Evolutionary conservation across 1,284 basidiomycete species (phyloP), one percentile per base, ranked within the genome.

Genomic region (Leccinum variabile): DNA sequence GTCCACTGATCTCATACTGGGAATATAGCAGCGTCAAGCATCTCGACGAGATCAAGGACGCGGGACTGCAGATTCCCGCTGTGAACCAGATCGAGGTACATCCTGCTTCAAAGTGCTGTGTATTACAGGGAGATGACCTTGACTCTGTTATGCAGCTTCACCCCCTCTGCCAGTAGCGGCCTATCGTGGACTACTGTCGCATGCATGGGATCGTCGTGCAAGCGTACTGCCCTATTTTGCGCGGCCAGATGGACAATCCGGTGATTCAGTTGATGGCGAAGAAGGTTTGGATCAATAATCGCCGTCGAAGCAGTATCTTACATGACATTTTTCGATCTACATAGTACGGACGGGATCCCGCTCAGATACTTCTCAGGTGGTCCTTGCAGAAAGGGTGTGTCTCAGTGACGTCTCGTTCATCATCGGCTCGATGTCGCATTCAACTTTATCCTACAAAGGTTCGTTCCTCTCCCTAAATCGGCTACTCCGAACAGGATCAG

Each of bases 51-150:
- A 87, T 97, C 39, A 80, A 22, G 57, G 75, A 75, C 0, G 86
- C 85, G 0, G 87, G 87, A 7, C 76, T 82, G 56, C 81, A 84
- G 65, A 75, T 82, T 72, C 94, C 93, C 1, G 79, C 87, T 1
- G 87, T 95, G 53, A 94, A 96, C 74, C 94, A 97, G 72, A 88
- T 96, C 60, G 90, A 95, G 80, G 89, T 86, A 67, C 35, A 72
- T 60, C 39, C 25, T n/a, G n/a, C 33, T 37, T 35, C 25, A 52
- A 37, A 7, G 35, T 41, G n/a, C 22, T 14, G 14, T 8, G 14
- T 28, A 28, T 56, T 32, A 25, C 50, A 56, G 50, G 59, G 35
- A 65, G 53, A 32, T 58, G 60, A 64, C 49, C 0, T 9, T 37
- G 57, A 64, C 53, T 0, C 5, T 25, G 57, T 60, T 52, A 30